These are phyloP conservation scores for Spiraea crenata DNA, from an alignment of 331 rosid genomes.

Conservation along the genomic window DNA sequence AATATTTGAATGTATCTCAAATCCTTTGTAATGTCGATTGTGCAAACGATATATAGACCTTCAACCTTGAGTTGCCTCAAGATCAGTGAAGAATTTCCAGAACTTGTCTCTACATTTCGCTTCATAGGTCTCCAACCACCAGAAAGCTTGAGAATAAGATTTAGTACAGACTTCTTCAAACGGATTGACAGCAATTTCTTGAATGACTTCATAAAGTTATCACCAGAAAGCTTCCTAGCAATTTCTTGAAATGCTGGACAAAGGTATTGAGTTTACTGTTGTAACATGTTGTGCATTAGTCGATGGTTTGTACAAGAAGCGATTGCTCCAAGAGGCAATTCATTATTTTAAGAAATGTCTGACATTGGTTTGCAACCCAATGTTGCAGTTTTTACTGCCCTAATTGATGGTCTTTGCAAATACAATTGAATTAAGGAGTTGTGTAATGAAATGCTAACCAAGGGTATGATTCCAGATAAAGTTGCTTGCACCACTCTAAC, in stretches of 20 bases:
- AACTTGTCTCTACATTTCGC: no score
- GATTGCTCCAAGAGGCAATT: constrained; percentile 63
- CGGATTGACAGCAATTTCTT: no score
- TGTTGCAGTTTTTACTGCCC: constrained; percentile 73
- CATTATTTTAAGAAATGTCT: constrained; percentile 59
- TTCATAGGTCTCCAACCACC: no score
- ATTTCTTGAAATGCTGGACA: constrained; percentile 75
- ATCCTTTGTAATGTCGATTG: no score
- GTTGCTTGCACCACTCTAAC: constrained; percentile 68
- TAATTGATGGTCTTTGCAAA: constrained; percentile 86
- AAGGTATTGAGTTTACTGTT: constrained; percentile 52
- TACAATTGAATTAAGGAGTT: constrained; percentile 50
- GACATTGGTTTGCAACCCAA: constrained; percentile 69
- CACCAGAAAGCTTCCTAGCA: no score
- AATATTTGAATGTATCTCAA: no score
- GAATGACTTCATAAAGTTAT: no score
- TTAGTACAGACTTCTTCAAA: no score
- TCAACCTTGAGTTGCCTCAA: no score
- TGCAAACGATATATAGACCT: no score
- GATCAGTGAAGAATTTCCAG: no score
- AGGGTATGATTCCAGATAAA: constrained; percentile 78
- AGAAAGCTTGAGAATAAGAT: no score
- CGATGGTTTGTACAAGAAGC: constrained; percentile 84
- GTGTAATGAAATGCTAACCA: constrained; percentile 70
- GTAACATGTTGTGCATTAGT: constrained; percentile 77